Base-by-base conservation (phyloP, 2,329 filamentous ascomycete species). In the Chrysoporthe cubensis region DNA sequence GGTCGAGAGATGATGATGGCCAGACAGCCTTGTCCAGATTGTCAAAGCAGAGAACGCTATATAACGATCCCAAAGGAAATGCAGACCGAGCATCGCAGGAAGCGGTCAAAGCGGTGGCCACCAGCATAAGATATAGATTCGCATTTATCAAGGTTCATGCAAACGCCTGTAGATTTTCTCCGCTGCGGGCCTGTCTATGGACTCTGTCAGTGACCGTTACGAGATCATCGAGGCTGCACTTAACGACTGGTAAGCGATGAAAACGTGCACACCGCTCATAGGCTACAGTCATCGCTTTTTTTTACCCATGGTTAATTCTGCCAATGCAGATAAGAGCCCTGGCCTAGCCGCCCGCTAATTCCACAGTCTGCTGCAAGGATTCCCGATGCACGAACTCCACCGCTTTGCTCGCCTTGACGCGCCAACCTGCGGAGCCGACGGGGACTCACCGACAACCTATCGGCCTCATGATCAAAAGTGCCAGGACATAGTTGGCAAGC, bases 241-340 rank as follows among this genome's bases (percentile, higher is more conserved):
- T n/a, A 18, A 64, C 21, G 62, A 57, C 26, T 61, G 59, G 60
- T 9, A 26, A 46, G 37, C 62, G 56, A 42, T 40, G 61, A 44
- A 54, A 66, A 64, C 65, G 65, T 69, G 67, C 67, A 61, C 67
- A 69, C 67, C 67, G 67, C 67, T 69, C 65, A 69, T 69, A 69
- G 67, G 67, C 52, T 37, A 26, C 52, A 44, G 40, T 14, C 34
- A 37, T 40, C 54, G 16, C 4, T 37, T 3, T 40, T n/a, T 40
- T 57, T 21, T 6, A 16, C 16, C 54, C 26, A 64, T 67, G 66
- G 64, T 62, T 48, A 42, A 11, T 54, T 67, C 56, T 46, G 64
- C 64, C 66, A 58, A 65, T 65, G 62, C 44, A 67, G 66, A 67
- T 67, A 67, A 67, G 64, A 46, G 46, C 62, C 66, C 66, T 61